phyloP scores from a whole-genome alignment of 768 basidiomycete genomes.

The Suillus spraguei region DNA sequence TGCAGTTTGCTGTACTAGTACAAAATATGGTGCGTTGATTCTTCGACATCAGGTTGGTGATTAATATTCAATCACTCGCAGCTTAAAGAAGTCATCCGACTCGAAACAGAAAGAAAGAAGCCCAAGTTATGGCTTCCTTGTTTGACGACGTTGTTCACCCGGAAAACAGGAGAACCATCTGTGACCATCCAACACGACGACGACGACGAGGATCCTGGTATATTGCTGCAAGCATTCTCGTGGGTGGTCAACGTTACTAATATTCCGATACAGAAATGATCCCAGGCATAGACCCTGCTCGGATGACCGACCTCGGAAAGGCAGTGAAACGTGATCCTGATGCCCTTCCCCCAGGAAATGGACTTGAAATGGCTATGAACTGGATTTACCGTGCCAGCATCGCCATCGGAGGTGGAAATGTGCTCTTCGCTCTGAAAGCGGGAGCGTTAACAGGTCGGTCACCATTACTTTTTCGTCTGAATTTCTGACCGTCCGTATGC shows the following conservation, averaged over 20 bases:
- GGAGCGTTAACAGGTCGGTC: constrained; percentile 59
- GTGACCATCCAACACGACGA: constrained; percentile 50
- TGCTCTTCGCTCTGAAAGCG: constrained; percentile 72
- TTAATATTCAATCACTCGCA: constrained; percentile 25
- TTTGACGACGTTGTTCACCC: constrained; percentile 38
- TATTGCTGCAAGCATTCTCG: background rate
- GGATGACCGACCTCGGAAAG: constrained; percentile 53
- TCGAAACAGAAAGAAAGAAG: constrained; percentile 51
- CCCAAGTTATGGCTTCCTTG: constrained; percentile 62
- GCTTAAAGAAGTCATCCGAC: constrained; percentile 56
- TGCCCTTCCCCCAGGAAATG: constrained; percentile 67
- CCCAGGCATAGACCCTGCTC: constrained; percentile 51
- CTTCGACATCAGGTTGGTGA: background rate
- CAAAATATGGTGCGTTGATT: constrained; percentile 36
- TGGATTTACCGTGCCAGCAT: constrained; percentile 42
- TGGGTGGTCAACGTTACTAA: background rate
- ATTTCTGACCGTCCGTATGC: background rate
- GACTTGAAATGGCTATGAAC: constrained; percentile 53
- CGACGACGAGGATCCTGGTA: constrained; percentile 73
- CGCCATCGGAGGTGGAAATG: constrained; percentile 57
- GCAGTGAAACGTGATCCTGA: constrained; percentile 70
- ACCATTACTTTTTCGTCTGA: background rate
- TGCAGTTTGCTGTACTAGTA: constrained; percentile 38
- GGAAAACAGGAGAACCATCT: constrained; percentile 48
- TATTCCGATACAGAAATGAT: constrained; percentile 44